Evolutionary conservation across 371 early-diverging fungal genomes (phyloP), one percentile per base, ranked within the genome.

Genomic region (Mortierella sp.): DNA sequence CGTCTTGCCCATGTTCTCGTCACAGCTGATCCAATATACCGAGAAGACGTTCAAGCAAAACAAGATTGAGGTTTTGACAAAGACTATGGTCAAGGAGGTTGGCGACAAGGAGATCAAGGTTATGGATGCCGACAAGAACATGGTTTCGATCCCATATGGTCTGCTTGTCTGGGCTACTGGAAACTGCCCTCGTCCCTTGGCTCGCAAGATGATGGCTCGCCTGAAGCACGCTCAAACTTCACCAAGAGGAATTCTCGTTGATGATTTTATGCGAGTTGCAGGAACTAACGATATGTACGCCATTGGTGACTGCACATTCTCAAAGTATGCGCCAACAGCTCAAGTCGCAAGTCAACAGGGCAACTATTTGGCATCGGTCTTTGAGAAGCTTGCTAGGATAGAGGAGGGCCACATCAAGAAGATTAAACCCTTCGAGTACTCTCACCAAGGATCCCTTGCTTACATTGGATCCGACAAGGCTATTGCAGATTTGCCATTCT

Each of bases 281-380:
- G 97, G 96, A 31, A 83, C 90, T 2, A 76, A 85, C 5, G 89
- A 89, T 53, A 92, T 96, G 70, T 97, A 90, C 85, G 95, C 93
- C 7, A 80, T 97, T 34, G 98, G 98, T 42, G 98, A 97, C 81
- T 93, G 93, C 67, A 90, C 93, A 12, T 94, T 95, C 6, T 94
- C 96, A 26, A 91, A 92, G 76, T 88, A 86, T 64, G 93, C 96
- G n/a, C 95, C 96, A 23, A 94, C 96, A 47, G 96, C 96, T 19
- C 97, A 97, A 78, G 97, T 97, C 34, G 96, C 97, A n/a, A 89
- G 89, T 56, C 92, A 94, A 68, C 96, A 97, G 77, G 97, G 96
- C 53, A 87, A 87, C 56, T 96, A 96, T 85, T 88, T 97, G 57
- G 93, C 96, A 19, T 86, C 86, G 19, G 72, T 91, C 26, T 90